Percentiles rank a stretch among this genome's conserved stretches.
Conservation (phyloP, 768 basidiomycete genomes). For the Russula abietina region DNA sequence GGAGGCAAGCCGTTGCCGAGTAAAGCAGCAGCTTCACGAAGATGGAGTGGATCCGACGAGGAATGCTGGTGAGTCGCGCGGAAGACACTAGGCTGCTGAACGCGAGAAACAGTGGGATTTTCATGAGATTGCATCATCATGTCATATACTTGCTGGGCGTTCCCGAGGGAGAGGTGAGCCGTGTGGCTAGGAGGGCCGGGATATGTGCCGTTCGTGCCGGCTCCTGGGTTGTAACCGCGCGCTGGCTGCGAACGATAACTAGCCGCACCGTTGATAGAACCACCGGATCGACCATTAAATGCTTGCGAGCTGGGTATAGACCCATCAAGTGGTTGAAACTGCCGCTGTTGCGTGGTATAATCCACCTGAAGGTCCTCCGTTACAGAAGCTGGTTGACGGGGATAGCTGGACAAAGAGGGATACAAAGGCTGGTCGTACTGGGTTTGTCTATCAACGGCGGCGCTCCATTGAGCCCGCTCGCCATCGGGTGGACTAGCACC, state of each 20-base stretch:
- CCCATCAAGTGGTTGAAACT: conserved; percentile 43
- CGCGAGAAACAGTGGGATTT: conserved; percentile 62
- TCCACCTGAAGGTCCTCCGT: conserved; percentile 42
- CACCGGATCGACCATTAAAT: conserved; percentile 44
- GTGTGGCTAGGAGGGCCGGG: conserved; percentile 45
- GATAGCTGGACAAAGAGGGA: conserved; percentile 60
- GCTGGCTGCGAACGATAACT: conserved; percentile 54
- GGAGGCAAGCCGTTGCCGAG: conserved; percentile 51
- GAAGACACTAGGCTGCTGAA: conserved; percentile 72
- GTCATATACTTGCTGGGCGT: conserved; percentile 72
- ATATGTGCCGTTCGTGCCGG: conserved; percentile 42
- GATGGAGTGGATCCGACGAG: conserved; percentile 70
- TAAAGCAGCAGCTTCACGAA: conserved; percentile 66
- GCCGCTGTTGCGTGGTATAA: conserved; percentile 53
- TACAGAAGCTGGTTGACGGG: conserved; percentile 29
- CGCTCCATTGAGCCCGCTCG: conserved; percentile 27
- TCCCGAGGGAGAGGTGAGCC: conserved; percentile 66
- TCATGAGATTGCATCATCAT: conserved; percentile 53
- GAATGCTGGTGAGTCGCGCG: conserved; percentile 76
- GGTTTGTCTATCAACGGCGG: conserved; percentile 29
- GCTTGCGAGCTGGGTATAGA: conserved; percentile 34
- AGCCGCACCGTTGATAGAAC: conserved; percentile 46
- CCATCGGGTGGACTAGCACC: conserved; percentile 35
- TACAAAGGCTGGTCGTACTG: conserved; percentile 42
- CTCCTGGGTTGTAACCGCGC: conserved; percentile 51